Base-by-base conservation (phyloP, 805 yeast species). In the Sugiyamaella mastotermitis region DNA sequence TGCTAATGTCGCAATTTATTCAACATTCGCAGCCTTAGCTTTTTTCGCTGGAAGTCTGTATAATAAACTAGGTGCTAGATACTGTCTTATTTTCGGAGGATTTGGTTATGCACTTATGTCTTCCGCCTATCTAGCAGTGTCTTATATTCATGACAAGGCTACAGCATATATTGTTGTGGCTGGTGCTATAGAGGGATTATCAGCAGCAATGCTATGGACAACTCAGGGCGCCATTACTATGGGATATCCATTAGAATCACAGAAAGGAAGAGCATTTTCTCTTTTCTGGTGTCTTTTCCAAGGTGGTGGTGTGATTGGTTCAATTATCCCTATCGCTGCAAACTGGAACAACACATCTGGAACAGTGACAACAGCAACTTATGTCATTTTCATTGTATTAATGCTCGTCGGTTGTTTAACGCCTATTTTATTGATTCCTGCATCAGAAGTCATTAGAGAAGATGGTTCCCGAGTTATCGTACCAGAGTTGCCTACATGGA, bases 281-380 rank as follows among this genome's bases (percentile, higher is more conserved):
- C 55, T 66, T 13, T 74, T 74, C 52, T 74, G 80, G 80, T 62
- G 70, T 42, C 72, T 75, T 37, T 75, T 75, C 63, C 72, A 74
- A 57, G 58, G 71, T 45, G 80, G 80, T 54, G 76, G 74, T 13
- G 80, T 75, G 37, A 71, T 74, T 47, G 80, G 80, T 33, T 60
- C 72, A 7, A 58, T 71, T 33, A 68, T 74, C 47, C 78, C 80
- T n/a, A 65, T 75, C 52, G 77, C 68, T 24, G 64, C 69, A 47
- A 72, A 69, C 48, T 51, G 72, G 48, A 51, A 70, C 36, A 14
- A 26, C 24, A 38, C 40, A 4, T 60, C 60, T 37, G 51, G 54
- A n/a, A 49, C 55, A 16, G 48, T 52, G 15, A 53, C 65, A n/a
- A 61, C 60, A 9, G 71, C 76, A 18, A 72, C 80, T 19, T 74